These are phyloP conservation scores for Russula sp. DNA, from an alignment of 768 basidiomycete species.

Conservation along the genomic window DNA sequence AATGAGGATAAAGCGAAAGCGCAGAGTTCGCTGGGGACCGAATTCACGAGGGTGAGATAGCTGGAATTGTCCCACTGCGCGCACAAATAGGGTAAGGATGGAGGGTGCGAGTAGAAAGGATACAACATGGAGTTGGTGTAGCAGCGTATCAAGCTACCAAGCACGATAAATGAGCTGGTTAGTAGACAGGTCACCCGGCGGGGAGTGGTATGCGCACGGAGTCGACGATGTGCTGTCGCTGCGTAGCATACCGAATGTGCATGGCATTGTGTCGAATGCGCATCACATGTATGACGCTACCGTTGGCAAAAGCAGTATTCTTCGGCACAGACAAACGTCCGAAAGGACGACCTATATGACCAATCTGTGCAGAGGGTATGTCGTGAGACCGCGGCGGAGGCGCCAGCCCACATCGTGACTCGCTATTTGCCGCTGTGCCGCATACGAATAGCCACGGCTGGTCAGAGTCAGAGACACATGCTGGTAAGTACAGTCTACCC, in stretches of 20 bases:
- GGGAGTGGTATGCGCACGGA: constrained; percentile 39
- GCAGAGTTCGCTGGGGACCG: constrained; percentile 56
- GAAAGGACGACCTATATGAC: constrained; percentile 2
- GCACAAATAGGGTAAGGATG: constrained; percentile 45
- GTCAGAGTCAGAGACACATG: too few relatives aligned
- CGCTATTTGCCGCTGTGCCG: constrained; percentile 1
- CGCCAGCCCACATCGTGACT: not conserved
- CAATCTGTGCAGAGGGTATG: not conserved
- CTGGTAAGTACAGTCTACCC: not conserved
- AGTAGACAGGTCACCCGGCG: constrained; percentile 9
- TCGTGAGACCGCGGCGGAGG: not conserved
- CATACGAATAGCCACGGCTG: too few relatives aligned
- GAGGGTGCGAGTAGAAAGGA: constrained; percentile 75
- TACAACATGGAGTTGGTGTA: constrained; percentile 66
- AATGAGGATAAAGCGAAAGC: constrained; percentile 57
- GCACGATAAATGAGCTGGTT: constrained; percentile 10
- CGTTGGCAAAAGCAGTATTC: not conserved
- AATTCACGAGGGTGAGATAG: constrained; percentile 62
- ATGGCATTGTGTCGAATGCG: constrained; percentile 37
- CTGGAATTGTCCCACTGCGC: constrained; percentile 55
- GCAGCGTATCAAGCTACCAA: constrained; percentile 55
- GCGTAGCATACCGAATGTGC: constrained; percentile 40
- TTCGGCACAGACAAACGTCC: constrained; percentile 17
- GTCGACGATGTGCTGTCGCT: constrained; percentile 62
- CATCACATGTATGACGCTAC: constrained; percentile 24